Percentiles rank a stretch among this genome's conserved stretches.
Conservation (phyloP, 23 red algal species). For the Gracilaria gracilis region DNA sequence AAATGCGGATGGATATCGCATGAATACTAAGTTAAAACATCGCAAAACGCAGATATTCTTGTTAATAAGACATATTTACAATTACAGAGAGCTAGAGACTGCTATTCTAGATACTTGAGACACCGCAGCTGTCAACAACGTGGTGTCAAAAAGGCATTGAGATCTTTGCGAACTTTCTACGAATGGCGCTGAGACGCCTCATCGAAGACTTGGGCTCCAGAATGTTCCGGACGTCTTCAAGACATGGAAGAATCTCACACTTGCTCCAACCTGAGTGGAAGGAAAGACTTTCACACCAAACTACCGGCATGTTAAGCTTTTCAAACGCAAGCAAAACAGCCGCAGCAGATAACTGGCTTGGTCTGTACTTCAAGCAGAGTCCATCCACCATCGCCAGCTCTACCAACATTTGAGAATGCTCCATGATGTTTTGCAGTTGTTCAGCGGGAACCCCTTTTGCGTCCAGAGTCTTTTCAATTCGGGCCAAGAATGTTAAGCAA, state of each 20-base stretch:
- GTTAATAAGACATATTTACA: too few relatives aligned
- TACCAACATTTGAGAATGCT: neutral
- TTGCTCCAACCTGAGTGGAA: constrained; percentile 8
- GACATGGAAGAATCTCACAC: neutral
- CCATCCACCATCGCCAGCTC: constrained; percentile 18
- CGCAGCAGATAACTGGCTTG: neutral
- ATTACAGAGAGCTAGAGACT: too few relatives aligned
- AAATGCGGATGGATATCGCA: too few relatives aligned
- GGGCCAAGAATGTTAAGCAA: neutral
- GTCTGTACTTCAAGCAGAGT: neutral
- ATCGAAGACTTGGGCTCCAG: neutral
- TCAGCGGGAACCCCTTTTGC: neutral
- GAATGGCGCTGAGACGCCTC: neutral
- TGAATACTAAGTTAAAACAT: too few relatives aligned
- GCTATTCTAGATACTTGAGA: too few relatives aligned
- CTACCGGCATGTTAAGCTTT: neutral
- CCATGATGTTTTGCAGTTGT: neutral
- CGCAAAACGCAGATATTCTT: too few relatives aligned
- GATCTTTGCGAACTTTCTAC: constrained; percentile 7
- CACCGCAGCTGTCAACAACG: too few relatives aligned
- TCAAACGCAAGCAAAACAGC: neutral
- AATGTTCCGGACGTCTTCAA: neutral
- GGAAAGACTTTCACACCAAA: constrained; percentile 5
- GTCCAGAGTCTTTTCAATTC: neutral
- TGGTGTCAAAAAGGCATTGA: too few relatives aligned